Conservation (phyloP, 164 flowering plant species). For the Vitis labrusca region DNA sequence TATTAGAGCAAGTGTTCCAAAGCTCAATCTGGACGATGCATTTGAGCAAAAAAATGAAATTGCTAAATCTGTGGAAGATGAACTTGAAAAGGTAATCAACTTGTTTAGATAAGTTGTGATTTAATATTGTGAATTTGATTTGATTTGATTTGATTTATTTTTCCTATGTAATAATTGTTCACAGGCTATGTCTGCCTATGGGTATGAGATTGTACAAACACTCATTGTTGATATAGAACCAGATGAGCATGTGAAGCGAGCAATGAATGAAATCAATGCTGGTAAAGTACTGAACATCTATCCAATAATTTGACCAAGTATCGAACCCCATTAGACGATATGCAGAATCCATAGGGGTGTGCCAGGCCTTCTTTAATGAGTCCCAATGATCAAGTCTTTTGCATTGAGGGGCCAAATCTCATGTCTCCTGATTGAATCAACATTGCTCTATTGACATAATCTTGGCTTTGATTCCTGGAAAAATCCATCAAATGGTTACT, state of each 20-base stretch:
- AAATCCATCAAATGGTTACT: no score
- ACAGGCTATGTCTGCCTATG: constrained; percentile 82
- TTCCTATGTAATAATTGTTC: not conserved
- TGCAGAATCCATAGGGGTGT: no score
- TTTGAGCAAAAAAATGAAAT: constrained; percentile 73
- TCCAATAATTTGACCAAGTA: not conserved
- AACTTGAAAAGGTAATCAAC: constrained; percentile 58
- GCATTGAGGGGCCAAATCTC: no score
- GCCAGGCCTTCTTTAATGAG: no score
- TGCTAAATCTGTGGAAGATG: constrained; percentile 63
- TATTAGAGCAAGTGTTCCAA: constrained; percentile 71
- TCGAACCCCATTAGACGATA: no score
- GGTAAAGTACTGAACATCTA: constrained; percentile 37
- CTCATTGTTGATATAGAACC: constrained; percentile 85
- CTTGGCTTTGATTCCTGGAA: no score
- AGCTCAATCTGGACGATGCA: constrained; percentile 55
- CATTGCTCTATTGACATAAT: no score
- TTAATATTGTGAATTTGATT: not conserved
- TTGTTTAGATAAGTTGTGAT: not conserved
- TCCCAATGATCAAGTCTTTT: no score
- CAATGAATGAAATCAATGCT: constrained; percentile 92
- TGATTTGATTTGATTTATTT: not conserved
- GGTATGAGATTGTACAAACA: constrained; percentile 83
- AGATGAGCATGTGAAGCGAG: constrained; percentile 83
- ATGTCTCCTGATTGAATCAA: no score